Evolutionary conservation across 805 yeast genomes (phyloP).

Genomic region (Wickerhamiella sorbophila): DNA sequence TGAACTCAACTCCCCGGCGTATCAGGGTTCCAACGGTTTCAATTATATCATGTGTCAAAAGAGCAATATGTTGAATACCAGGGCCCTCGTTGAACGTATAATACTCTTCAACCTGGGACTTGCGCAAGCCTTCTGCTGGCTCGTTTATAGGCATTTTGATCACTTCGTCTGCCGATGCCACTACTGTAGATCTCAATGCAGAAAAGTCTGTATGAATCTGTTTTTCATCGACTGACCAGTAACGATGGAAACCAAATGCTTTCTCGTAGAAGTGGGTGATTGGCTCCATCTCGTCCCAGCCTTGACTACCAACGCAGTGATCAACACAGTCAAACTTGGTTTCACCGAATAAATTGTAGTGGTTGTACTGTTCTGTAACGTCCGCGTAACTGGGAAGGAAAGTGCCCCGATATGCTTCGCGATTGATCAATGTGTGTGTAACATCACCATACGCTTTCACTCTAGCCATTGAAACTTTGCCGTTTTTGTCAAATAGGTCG

Average conservation of each 20-base stretch:
- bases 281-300: slow-evolving; percentile 48
- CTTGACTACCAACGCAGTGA: slow-evolving; percentile 70
- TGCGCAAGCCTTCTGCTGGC: slow-evolving; percentile 54
- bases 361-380: slow-evolving; percentile 14
- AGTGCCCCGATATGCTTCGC: slow-evolving; percentile 25
- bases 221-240: slow-evolving; percentile 74
- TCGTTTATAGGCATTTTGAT: slow-evolving; percentile 77
- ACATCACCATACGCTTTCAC: slow-evolving; percentile 46
- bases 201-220: slow-evolving; percentile 58
- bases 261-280: slow-evolving; percentile 47
- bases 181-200: slow-evolving; percentile 59
- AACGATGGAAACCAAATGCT: slow-evolving; percentile 59
- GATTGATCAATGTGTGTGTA: slow-evolving; percentile 52
- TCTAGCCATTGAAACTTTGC: slow-evolving; percentile 39
- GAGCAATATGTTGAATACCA: slow-evolving; percentile 74
- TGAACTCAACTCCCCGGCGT: slow-evolving; percentile 57
- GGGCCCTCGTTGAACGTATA: slow-evolving; percentile 62
- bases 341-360: slow-evolving; percentile 1
- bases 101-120: slow-evolving; percentile 74
- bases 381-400: slow-evolving; percentile 40
- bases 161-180: slow-evolving; percentile 51
- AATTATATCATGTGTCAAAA: slow-evolving; percentile 48
- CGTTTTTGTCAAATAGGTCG: slow-evolving; percentile 32
- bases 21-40: slow-evolving; percentile 39
- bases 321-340: slow-evolving; percentile 31